Conservation (phyloP, 2,329 filamentous ascomycete genomes). For the Nothophoma quercina region DNA sequence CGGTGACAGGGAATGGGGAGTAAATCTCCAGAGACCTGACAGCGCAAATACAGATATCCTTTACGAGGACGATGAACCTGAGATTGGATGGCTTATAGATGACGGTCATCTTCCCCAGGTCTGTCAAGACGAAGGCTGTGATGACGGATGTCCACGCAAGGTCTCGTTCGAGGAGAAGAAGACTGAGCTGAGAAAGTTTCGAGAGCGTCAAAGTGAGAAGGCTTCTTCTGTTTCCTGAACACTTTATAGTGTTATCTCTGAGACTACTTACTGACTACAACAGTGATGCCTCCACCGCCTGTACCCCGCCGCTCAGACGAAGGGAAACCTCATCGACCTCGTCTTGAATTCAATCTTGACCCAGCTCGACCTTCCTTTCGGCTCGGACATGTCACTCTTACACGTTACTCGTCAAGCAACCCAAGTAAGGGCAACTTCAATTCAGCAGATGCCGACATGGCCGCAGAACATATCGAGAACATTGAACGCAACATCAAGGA, state of each 20-base stretch:
- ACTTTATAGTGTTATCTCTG: not conserved
- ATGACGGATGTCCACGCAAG: constrained; percentile 1
- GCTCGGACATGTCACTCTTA: not conserved
- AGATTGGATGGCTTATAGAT: too few relatives aligned
- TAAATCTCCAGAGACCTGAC: not conserved
- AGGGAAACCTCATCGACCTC: not conserved
- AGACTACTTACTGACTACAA: not conserved
- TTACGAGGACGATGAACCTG: too few relatives aligned
- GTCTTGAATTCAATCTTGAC: not conserved
- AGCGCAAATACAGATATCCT: not conserved
- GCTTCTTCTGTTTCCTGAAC: too few relatives aligned
- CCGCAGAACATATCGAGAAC: not conserved
- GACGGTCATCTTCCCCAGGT: not conserved
- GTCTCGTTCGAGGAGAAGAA: not conserved
- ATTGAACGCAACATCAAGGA: not conserved
- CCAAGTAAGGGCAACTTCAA: not conserved
- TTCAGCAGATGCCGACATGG: not conserved
- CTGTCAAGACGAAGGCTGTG: constrained; percentile 2
- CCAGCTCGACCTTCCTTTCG: not conserved
- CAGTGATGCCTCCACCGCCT: not conserved
- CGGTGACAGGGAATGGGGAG: not conserved
- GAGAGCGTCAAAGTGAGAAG: not conserved
- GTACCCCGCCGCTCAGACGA: not conserved
- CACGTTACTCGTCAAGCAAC: not conserved
- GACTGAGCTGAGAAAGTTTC: not conserved